A percentile compares a stretch with the other conserved stretches of the same genome.
Conservation (phyloP, 345 rosid genomes). For the Hibiscus trionum region DNA sequence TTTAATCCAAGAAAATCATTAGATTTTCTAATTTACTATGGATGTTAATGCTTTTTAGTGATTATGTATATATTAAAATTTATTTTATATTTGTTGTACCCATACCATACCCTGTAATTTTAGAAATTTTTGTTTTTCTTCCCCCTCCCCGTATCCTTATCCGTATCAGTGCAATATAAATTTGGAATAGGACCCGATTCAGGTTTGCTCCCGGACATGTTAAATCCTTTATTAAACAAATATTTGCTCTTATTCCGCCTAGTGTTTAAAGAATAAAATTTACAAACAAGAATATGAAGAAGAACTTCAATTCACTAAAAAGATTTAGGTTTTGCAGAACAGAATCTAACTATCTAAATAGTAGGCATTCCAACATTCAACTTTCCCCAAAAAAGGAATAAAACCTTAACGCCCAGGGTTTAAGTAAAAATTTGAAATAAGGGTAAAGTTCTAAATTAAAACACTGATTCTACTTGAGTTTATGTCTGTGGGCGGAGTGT, state of each 20-base stretch:
- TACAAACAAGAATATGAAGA: not conserved
- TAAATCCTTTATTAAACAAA: not conserved
- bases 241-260: not conserved
- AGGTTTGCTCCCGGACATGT: constrained; percentile 14
- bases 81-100: too few species aligned
- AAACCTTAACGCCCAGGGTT: constrained; percentile 5
- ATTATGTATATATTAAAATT: too few species aligned
- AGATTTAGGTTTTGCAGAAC: not conserved
- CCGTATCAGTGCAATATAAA: too few species aligned
- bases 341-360: not conserved
- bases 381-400: not conserved
- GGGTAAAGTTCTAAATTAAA: too few species aligned
- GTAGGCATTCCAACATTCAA: not conserved
- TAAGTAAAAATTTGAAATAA: not conserved
- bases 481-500: too few species aligned
- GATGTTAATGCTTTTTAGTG: too few species aligned
- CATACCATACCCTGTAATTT: too few species aligned
- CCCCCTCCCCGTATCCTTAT: too few species aligned
- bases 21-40: too few species aligned
- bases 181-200: not conserved
- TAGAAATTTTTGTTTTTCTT: too few species aligned
- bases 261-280: not conserved
- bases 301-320: not conserved
- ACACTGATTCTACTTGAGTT: too few species aligned
- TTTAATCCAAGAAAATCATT: too few species aligned